Evolutionary conservation across 164 flowering plant genomes (phyloP).

Genomic region (Kalanchoe fedtschenkoi): DNA sequence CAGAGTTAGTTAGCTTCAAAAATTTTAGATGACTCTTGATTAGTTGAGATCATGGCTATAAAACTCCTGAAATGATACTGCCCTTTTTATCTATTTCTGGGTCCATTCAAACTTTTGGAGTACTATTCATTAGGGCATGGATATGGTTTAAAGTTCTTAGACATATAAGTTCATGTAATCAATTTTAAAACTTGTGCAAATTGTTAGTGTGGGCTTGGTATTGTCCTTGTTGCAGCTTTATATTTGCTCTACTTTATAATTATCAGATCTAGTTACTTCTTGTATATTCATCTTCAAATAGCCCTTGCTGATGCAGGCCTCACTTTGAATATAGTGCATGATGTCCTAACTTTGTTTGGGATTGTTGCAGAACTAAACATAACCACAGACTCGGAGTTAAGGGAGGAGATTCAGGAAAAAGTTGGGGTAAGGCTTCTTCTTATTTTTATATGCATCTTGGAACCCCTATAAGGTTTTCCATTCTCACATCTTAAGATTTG

Average conservation of each 20-base stretch:
- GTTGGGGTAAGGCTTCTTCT: not conserved
- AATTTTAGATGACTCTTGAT: not conserved
- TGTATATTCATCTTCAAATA: not conserved
- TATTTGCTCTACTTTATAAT: not conserved
- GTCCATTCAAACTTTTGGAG: no score
- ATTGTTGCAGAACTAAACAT: not conserved
- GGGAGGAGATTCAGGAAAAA: not conserved
- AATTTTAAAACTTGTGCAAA: not conserved
- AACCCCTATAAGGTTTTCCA: not conserved
- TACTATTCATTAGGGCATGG: no score
- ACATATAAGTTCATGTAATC: no score
- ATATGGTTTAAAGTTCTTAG: no score
- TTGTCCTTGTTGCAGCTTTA: not conserved
- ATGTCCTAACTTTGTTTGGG: not conserved
- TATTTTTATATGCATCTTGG: not conserved
- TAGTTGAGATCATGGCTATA: not conserved
- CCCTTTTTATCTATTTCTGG: not conserved
- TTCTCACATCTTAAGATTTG: not conserved
- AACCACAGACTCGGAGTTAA: not conserved
- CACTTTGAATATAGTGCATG: not conserved
- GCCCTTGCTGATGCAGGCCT: no score
- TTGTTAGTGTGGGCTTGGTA: not conserved
- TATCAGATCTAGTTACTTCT: not conserved
- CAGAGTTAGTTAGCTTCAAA: not conserved
- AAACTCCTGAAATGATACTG: not conserved